Conservation (phyloP, 495 filamentous ascomycete species). For the Neurospora sp. region DNA sequence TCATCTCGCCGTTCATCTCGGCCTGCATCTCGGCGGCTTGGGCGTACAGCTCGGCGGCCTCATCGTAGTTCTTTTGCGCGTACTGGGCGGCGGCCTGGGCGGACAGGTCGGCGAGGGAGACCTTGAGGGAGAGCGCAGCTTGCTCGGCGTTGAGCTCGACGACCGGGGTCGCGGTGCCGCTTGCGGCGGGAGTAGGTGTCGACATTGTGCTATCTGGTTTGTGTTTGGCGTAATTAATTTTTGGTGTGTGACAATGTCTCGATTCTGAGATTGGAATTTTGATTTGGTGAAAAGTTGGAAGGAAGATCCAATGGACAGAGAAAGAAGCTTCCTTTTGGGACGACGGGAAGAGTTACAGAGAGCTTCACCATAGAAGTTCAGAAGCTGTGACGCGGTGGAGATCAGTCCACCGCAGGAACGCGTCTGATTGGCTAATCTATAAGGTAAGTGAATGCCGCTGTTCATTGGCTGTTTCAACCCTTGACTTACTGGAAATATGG, state of each 20-base stretch:
- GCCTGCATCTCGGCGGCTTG: conserved; percentile 84
- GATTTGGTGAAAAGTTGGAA: neutral
- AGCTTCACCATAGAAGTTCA: neutral
- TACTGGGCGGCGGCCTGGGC: conserved; percentile 52
- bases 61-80: conserved; percentile 73
- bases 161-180: conserved; percentile 24
- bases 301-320: neutral
- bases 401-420: conserved; percentile 11
- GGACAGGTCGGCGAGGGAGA: conserved; percentile 47
- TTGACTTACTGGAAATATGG: neutral
- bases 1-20: conserved; percentile 84
- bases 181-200: conserved; percentile 11
- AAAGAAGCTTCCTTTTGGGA: neutral
- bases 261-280: neutral
- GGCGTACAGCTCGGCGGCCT: conserved; percentile 77
- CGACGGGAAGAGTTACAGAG: neutral
- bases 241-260: neutral
- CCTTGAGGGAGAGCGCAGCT: conserved; percentile 34
- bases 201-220: conserved; percentile 11
- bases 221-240: neutral
- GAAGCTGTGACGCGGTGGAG: conserved; percentile 19
- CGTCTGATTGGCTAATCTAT: conserved; percentile 19
- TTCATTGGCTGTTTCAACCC: neutral
- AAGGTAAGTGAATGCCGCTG: neutral
- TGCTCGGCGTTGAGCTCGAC: conserved; percentile 30